Base-by-base conservation (phyloP, 306 rosid genomes). In the Corylus heterophylla region DNA sequence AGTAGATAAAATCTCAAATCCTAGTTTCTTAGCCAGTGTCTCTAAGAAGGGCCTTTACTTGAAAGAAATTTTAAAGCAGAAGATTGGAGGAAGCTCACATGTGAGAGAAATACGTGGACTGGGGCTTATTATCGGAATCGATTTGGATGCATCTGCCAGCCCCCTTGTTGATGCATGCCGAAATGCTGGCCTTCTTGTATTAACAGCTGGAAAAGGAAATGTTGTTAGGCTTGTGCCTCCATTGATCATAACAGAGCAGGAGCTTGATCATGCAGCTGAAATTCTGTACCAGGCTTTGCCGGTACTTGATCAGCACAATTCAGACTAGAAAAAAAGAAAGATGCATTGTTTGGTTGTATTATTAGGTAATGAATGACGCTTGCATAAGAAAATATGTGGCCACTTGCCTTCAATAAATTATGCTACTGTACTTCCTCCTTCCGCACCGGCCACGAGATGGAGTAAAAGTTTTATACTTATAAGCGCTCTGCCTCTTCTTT, bases 161-260 rank as follows among this genome's bases (percentile, higher is more conserved):
- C 86, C 97, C 1, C 63, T 89, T 0, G 92, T 92, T 3, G 93
- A 90, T 27, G 98, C 97, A 2, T 94, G 98, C 79, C 89, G 90
- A 80, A 73, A 86, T 68, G 83, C 85, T 0, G 98, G 98, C 61
- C 92, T 92, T 74, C 49, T 94, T 16, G 84, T 92, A 14, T 69
- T 94, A 80, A 92, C 97, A 25, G 98, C 97, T 50, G 97, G 98
- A 44, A 90, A 91, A 79, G 98, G 97, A 20, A 92, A 91, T 39
- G 87, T 94, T 20, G 88, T 92, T 54, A 87, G 98, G 87, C 70
- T 94, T 47, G 97, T 94, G n/a, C 98, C 98, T 7, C 98, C 98
- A 54, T 79, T 94, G 85, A 92, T 89, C 86, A 89, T 94, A 82
- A 79, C 92, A 4, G 92, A 91, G 82, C 86, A 88, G 74, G 98